Conservation (phyloP, 1,284 basidiomycete species). For the Tilletia setariae region DNA sequence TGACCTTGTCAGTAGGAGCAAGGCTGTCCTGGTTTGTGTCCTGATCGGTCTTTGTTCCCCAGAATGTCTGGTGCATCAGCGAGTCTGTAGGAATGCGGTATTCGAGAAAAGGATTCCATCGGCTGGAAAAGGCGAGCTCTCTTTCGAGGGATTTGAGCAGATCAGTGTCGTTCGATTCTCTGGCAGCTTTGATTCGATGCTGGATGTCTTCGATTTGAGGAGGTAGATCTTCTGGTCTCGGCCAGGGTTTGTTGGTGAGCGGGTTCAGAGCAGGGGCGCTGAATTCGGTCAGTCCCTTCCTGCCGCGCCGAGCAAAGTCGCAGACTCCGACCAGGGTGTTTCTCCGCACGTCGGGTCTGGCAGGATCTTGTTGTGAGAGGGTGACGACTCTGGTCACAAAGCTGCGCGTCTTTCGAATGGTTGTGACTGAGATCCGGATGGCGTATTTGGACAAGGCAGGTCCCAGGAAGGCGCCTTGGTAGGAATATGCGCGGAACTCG, state of each 20-base stretch:
- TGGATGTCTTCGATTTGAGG: not conserved
- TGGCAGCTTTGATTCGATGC: not conserved
- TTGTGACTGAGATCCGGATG: conserved; percentile 4
- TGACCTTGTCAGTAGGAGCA: not conserved
- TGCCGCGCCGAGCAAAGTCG: conserved; percentile 2
- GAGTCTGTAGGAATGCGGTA: not conserved
- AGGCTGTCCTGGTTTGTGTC: not conserved
- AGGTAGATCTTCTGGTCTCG: not conserved
- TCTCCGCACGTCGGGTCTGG: not conserved
- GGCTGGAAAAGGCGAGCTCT: not conserved
- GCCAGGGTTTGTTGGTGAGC: not conserved
- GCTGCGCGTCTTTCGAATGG: not conserved
- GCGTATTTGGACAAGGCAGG: not conserved
- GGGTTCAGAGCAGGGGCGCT: not conserved
- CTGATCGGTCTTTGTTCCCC: not conserved
- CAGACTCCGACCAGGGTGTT: not conserved
- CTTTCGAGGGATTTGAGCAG: not conserved
- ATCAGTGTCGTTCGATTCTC: not conserved
- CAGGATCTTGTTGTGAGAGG: not conserved
- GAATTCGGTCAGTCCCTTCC: not conserved
- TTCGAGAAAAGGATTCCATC: not conserved
- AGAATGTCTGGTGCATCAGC: not conserved
- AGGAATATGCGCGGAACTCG: conserved; percentile 3
- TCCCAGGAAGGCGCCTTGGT: conserved; percentile 1
- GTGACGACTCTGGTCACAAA: not conserved